Base-by-base conservation (phyloP, 345 rosid species). In the Aquilaria malaccensis region DNA sequence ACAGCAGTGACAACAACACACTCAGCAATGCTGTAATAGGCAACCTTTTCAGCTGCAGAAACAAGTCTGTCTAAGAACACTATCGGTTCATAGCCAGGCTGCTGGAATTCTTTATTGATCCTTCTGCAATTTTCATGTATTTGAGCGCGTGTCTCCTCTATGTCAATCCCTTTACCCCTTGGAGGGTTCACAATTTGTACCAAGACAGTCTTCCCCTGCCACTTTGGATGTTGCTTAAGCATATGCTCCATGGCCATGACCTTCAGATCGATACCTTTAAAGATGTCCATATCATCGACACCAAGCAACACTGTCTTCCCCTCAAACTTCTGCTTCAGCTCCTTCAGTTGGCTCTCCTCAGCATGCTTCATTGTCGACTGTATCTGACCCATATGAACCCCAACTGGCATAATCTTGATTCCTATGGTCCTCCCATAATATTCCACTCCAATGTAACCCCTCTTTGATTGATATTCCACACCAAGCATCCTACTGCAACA, bases 401-500 rank as follows among this genome's bases (percentile, higher is more conserved):
- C 83, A 32, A 67, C 80, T 9, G 83, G 71, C 77, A 79, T 72
- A 56, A 79, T 79, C 66, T 79, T 79, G 14, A 79, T 70, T 30
- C 73, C 71, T n/a, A 79, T 64, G 0, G 69, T 75, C 72, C 82
- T 76, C 10, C 82, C 82, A 64, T 64, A 79, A 53, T 79, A 79
- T 48, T 75, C 83, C 60, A 79, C 58, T 37, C 75, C 79, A 46
- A 79, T 72, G 59, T 72, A 76, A 51, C 82, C 82, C 50, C 77
- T 72, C 69, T 69, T 79, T 30, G 82, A 79, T 57, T 72, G 67
- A 71, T 74, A 69, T 51, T 79, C 82, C 51, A 79, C 63, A 50
- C 82, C 82, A 56, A 79, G 63, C 74, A 79, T 79, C 68, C 83
- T 71, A 59, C 83, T 72, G 57, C 83, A 79, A 60, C 83, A 75